Conservation (phyloP, 2,329 filamentous ascomycete genomes). For the Botrytis aclada region DNA sequence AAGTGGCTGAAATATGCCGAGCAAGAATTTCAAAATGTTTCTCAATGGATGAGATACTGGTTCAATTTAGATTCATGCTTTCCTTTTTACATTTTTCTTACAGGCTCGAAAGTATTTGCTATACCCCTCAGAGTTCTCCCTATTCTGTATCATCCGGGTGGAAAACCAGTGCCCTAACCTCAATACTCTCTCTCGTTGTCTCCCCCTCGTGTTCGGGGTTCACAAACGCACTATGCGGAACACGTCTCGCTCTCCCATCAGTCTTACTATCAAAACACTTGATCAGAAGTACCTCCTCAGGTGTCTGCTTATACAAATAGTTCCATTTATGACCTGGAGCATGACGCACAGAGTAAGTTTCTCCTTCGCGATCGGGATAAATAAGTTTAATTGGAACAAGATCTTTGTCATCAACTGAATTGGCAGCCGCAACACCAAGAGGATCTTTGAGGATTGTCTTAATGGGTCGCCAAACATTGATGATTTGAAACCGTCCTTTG, state of each 20-base stretch:
- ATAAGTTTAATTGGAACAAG: constrained; percentile 49
- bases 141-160: constrained; percentile 25
- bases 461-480: constrained; percentile 53
- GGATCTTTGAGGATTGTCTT: constrained; percentile 52
- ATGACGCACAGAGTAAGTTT: constrained; percentile 33
- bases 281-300: constrained; percentile 55
- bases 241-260: constrained; percentile 50
- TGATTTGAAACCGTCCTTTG: constrained; percentile 50
- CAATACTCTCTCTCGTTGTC: constrained; percentile 52
- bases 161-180: constrained; percentile 54
- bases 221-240: constrained; percentile 56
- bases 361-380: constrained; percentile 26
- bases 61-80: background rate
- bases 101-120: background rate
- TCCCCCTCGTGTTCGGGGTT: constrained; percentile 45
- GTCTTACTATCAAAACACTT: constrained; percentile 60
- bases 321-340: constrained; percentile 49
- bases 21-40: background rate
- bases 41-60: background rate
- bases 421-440: constrained; percentile 51
- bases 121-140: background rate
- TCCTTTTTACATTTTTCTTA: background rate
- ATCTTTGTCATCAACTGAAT: constrained; percentile 49
- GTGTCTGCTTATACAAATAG: constrained; percentile 50
- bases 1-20: background rate